A percentile compares a stretch with the other conserved stretches of the same genome.
Conservation (phyloP, 768 basidiomycete genomes). For the Termitomyces sp. region DNA sequence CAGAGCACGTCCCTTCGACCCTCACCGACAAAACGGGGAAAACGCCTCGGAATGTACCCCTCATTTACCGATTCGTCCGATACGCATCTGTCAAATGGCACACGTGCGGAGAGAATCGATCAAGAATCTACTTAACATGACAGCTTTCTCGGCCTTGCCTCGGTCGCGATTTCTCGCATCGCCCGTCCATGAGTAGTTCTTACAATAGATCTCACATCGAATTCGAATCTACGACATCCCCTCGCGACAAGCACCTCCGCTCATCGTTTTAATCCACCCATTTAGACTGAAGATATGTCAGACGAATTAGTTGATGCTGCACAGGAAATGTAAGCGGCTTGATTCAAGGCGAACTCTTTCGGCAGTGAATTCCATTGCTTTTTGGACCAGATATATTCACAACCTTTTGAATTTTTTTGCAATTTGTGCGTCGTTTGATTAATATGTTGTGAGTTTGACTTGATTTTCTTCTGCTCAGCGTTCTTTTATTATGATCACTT, state of each 20-base stretch:
- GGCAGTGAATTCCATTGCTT: constrained; percentile 7
- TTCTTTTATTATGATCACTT: constrained; percentile 33
- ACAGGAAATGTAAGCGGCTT: constrained; percentile 1
- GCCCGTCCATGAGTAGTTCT: neutral
- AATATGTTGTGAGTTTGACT: neutral
- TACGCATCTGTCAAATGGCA: too few relatives aligned
- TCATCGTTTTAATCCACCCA: neutral
- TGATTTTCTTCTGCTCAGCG: constrained; percentile 16
- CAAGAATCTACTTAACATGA: too few relatives aligned
- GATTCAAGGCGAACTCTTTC: neutral
- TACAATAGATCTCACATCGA: neutral
- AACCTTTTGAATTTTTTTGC: constrained; percentile 26
- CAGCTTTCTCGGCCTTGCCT: neutral
- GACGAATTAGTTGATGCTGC: constrained; percentile 2
- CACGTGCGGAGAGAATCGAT: too few relatives aligned
- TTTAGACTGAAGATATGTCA: constrained; percentile 18
- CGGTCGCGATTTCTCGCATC: neutral
- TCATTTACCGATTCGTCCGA: too few relatives aligned
- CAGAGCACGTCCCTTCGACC: too few relatives aligned
- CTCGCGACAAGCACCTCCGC: neutral
- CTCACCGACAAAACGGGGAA: too few relatives aligned
- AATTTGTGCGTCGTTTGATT: constrained; percentile 19
- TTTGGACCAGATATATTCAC: constrained; percentile 15
- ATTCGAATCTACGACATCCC: too few relatives aligned
- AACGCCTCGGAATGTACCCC: too few relatives aligned